Percentiles rank a stretch among this genome's conserved stretches.
Conservation (phyloP, 2,329 filamentous ascomycete species). For the Fusarium secorum region DNA sequence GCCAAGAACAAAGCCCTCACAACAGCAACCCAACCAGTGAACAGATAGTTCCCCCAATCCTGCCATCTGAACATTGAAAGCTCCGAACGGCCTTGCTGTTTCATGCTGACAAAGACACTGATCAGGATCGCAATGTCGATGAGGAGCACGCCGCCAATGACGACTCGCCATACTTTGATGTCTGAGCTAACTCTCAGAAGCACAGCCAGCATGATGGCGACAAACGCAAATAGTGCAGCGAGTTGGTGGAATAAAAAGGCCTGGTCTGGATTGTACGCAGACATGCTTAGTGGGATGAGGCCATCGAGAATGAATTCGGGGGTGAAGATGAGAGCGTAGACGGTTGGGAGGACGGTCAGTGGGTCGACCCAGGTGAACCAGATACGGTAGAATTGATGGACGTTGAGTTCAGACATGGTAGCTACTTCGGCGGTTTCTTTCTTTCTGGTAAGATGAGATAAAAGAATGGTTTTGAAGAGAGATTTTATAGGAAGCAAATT, state of each 20-base stretch:
- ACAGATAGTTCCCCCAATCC: conserved; percentile 33
- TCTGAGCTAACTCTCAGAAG: conserved; percentile 24
- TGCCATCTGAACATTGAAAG: conserved; percentile 13
- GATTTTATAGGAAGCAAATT: background rate
- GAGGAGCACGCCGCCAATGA: conserved; percentile 25
- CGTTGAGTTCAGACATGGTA: conserved; percentile 1
- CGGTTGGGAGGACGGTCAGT: conserved; percentile 16
- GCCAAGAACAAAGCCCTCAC: conserved; percentile 32
- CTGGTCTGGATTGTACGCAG: conserved; percentile 28
- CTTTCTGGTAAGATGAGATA: background rate
- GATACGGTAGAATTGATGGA: conserved; percentile 30
- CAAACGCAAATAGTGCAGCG: conserved; percentile 27
- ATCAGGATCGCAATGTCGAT: conserved; percentile 31
- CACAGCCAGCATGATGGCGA: conserved; percentile 18
- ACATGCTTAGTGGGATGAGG: conserved; percentile 24
- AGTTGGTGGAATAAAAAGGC: conserved; percentile 38
- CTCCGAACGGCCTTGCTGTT: conserved; percentile 19
- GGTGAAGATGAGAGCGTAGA: conserved; percentile 19
- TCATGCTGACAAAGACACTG: conserved; percentile 27
- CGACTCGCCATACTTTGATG: conserved; percentile 33
- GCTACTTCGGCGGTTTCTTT: background rate
- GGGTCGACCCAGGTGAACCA: conserved; percentile 40
- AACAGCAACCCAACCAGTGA: conserved; percentile 21
- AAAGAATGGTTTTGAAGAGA: background rate
- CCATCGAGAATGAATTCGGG: conserved; percentile 31